These are phyloP conservation scores for Ophiostoma triangulosporum DNA, from an alignment of 2,329 filamentous ascomycete genomes.

Conservation along the genomic window DNA sequence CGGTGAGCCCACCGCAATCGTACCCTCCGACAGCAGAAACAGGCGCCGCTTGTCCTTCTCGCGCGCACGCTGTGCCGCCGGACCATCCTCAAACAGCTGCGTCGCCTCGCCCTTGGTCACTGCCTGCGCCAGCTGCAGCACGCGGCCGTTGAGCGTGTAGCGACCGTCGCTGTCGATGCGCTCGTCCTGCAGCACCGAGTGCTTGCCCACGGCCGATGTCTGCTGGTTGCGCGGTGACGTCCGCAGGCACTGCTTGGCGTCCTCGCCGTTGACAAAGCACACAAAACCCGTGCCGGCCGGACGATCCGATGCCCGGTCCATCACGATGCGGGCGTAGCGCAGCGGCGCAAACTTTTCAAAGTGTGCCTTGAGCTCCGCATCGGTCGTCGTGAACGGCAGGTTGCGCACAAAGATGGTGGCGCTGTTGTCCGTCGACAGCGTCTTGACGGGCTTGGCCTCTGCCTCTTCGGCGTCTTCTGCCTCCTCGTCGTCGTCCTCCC, in stretches of 20 bases:
- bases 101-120: conserved; percentile 72
- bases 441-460: conserved; percentile 21
- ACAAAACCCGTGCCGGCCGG: conserved; percentile 91
- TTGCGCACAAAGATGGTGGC: conserved; percentile 88
- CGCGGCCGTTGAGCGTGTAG: conserved; percentile 82
- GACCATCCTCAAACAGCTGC: conserved; percentile 59
- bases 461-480: conserved; percentile 26
- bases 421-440: conserved; percentile 44
- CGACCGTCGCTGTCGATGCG: conserved; percentile 65
- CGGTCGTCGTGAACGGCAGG: conserved; percentile 75
- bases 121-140: conserved; percentile 72
- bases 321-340: conserved; percentile 80
- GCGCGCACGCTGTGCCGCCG: conserved; percentile 45
- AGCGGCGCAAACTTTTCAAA: conserved; percentile 81
- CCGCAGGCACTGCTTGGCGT: conserved; percentile 64
- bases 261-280: conserved; percentile 68
- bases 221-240: conserved; percentile 45
- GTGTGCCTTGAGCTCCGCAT: conserved; percentile 70
- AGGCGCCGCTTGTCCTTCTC: conserved; percentile 84
- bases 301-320: conserved; percentile 72
- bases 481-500: conserved; percentile 23
- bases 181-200: conserved; percentile 81
- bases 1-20: conserved; percentile 61
- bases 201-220: conserved; percentile 37
- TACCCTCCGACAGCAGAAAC: conserved; percentile 78